A percentile compares a stretch with the other conserved stretches of the same genome.
phyloP scores from a whole-genome alignment of 768 basidiomycete genomes.

The Suillus lakei region DNA sequence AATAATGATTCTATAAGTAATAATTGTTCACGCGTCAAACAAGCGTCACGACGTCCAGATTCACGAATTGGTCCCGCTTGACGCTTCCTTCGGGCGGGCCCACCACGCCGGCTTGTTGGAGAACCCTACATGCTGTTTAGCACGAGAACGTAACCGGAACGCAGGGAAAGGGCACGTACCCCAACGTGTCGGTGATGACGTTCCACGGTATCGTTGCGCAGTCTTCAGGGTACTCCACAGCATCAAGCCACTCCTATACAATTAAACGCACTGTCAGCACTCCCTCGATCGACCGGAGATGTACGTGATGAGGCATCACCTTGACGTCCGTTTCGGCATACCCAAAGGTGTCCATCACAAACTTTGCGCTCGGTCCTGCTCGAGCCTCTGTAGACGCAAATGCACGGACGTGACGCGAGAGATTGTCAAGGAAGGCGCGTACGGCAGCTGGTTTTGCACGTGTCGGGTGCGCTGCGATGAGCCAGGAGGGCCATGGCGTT shows the following conservation, averaged over 20 bases:
- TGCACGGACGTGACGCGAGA: constrained; percentile 66
- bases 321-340: constrained; percentile 84
- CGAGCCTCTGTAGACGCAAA: constrained; percentile 70
- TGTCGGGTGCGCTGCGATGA: constrained; percentile 84
- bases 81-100: constrained; percentile 55
- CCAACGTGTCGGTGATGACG: constrained; percentile 72
- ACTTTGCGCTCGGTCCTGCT: constrained; percentile 64
- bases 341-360: constrained; percentile 78
- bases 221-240: constrained; percentile 74
- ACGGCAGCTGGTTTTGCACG: constrained; percentile 58
- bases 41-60: constrained; percentile 55
- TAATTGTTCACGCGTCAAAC: constrained; percentile 32
- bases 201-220: constrained; percentile 65
- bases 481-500: constrained; percentile 98
- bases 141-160: constrained; percentile 2
- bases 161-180: constrained; percentile 46
- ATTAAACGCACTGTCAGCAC: constrained; percentile 1
- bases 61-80: constrained; percentile 60
- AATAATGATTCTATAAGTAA: background rate
- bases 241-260: constrained; percentile 79
- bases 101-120: constrained; percentile 80
- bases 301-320: constrained; percentile 39
- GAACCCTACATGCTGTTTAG: constrained; percentile 49
- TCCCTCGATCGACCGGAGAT: background rate
- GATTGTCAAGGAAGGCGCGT: constrained; percentile 59